phyloP scores from a whole-genome alignment of 108 stramenopile genomes.

The Poteriospumella lacustris region DNA sequence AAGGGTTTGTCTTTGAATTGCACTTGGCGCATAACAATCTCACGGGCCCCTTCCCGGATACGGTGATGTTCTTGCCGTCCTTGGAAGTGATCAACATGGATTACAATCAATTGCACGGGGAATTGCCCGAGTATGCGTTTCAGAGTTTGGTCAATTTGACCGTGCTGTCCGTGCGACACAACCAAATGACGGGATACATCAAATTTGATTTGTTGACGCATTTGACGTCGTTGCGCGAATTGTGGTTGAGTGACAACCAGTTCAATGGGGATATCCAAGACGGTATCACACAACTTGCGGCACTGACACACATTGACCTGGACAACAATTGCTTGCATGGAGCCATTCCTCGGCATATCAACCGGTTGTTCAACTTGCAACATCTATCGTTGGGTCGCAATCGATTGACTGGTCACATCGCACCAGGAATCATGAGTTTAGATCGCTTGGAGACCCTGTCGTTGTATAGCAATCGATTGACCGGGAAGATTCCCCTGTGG shows the following conservation, averaged over 20 bases:
- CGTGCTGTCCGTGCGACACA: not conserved
- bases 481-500: not conserved
- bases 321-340: not conserved
- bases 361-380: not conserved
- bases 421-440: not conserved
- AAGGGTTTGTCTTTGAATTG: constrained; percentile 12
- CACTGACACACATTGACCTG: not conserved
- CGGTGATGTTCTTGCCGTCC: not conserved
- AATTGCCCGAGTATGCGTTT: constrained; percentile 1
- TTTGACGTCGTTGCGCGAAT: not conserved
- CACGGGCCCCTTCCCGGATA: not conserved
- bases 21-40: not conserved
- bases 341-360: not conserved
- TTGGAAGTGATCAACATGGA: not conserved
- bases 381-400: not conserved
- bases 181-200: not conserved
- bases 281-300: not conserved
- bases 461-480: not conserved
- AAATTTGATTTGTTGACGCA: not conserved
- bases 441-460: not conserved
- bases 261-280: not conserved
- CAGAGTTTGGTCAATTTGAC: constrained; percentile 1
- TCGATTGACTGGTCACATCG: not conserved
- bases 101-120: not conserved
- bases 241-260: not conserved